Base-by-base conservation (phyloP, 2,329 filamentous ascomycete species). In the Aaosphaeria arxii region DNA sequence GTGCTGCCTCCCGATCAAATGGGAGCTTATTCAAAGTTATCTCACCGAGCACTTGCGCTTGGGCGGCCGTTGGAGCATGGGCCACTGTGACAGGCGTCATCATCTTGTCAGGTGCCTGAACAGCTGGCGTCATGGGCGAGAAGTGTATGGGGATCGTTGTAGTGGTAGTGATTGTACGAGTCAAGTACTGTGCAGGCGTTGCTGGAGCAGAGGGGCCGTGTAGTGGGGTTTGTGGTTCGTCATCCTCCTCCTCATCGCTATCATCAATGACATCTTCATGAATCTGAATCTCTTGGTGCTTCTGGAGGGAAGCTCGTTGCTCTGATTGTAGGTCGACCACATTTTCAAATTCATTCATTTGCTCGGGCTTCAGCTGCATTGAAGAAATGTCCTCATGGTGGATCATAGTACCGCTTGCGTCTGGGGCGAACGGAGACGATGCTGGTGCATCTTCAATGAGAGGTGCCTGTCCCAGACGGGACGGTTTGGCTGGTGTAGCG, bases 1-100 rank as follows among this genome's bases (percentile, higher is more conserved):
- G 77, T 4, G 88, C 88, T 67, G 90, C 79, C 66, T 90, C 88
- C 46, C 88, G 79, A 46, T 78, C 75, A 47, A 78, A 59, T 11
- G 63, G 66, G 7, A 68, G 57, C 42, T 63, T 63, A 50, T 69
- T 71, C 49, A 66, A 43, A 1, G 54, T 57, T 31, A 69, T 47
- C 46, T 69, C 64, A n/a, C 62, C 63, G 6, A 70, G 49, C 4
- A 62, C 60, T 11, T 62, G 62, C 3, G 65, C 60, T 30, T 54
- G 61, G 24, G 56, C 56, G 52, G 62, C 58, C 13, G 55, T 58
- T 7, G 64, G 64, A 43, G 54, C 59, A 43, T 71, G 68, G 6
- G 64, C 65, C 13, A 71, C 55, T 6, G 71, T 72, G 24, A 65
- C 68, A 42, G 61, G 64, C 29, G 61, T 67, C 47, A 67, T 57